phyloP scores from a whole-genome alignment of 176 grass and related monocot species.

The Bonia amplexicaulis region DNA sequence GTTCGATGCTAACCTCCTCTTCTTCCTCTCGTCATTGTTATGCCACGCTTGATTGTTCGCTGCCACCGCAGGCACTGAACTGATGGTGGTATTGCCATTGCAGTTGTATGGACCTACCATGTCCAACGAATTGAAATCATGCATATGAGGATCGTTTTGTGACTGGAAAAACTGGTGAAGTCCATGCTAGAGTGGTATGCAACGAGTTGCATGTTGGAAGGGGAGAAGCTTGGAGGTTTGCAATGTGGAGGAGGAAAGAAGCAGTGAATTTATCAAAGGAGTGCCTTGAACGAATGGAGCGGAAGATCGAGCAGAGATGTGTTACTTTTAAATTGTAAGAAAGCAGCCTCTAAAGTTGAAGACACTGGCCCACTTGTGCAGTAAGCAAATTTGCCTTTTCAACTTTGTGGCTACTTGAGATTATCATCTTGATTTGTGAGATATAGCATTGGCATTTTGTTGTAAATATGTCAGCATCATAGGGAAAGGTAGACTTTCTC shows the following conservation, averaged over 20 bases:
- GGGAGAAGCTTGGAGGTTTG: neutral
- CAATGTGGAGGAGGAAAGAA: slow-evolving; percentile 3
- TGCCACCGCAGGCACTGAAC: neutral
- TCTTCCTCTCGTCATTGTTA: slow-evolving; percentile 55
- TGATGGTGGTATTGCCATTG: neutral
- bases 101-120: slow-evolving; percentile 11
- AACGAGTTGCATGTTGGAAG: slow-evolving; percentile 34
- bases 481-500: slow-evolving; percentile 26
- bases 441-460: slow-evolving; percentile 20
- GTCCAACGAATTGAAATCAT: slow-evolving; percentile 1
- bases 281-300: slow-evolving; percentile 31
- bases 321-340: slow-evolving; percentile 35
- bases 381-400: slow-evolving; percentile 33
- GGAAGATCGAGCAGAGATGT: slow-evolving; percentile 7
- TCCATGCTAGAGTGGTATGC: slow-evolving; percentile 20
- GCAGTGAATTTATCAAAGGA: neutral
- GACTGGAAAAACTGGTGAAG: slow-evolving; percentile 12
- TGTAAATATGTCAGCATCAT: slow-evolving; percentile 28
- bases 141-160: neutral
- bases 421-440: slow-evolving; percentile 33
- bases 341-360: slow-evolving; percentile 23
- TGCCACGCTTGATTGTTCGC: neutral
- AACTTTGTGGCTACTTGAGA: slow-evolving; percentile 33
- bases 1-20: slow-evolving; percentile 72
- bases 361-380: slow-evolving; percentile 10